Conservation (phyloP, 345 rosid species). For the Carallia pectinifolia region DNA sequence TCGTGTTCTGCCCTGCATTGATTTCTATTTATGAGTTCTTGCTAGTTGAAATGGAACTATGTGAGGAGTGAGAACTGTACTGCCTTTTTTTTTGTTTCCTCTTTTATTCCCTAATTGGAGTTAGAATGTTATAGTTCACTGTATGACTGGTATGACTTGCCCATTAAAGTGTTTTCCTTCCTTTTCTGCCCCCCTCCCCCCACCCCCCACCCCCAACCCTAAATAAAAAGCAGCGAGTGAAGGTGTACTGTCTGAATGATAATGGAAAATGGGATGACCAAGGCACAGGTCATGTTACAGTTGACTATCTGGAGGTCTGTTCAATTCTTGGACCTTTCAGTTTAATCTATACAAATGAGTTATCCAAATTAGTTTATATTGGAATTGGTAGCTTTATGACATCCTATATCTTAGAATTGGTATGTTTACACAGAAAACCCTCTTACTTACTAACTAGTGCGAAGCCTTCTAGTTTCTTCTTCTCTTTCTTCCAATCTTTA, state of each 20-base stretch:
- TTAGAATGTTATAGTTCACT: too few relatives aligned
- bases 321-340: slow-evolving; percentile 3
- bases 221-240: slow-evolving; percentile 70
- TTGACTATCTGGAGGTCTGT: slow-evolving; percentile 85
- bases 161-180: too few relatives aligned
- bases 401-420: slow-evolving; percentile 23
- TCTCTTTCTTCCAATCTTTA: too few relatives aligned
- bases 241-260: slow-evolving; percentile 66
- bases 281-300: slow-evolving; percentile 82
- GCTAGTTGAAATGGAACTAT: too few relatives aligned
- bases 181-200: too few relatives aligned
- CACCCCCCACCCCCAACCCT: too few relatives aligned
- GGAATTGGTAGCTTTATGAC: neutral
- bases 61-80: too few relatives aligned
- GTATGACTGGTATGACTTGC: too few relatives aligned
- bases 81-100: too few relatives aligned
- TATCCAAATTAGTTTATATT: neutral
- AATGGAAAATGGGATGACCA: slow-evolving; percentile 95
- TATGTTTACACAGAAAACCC: neutral
- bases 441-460: too few relatives aligned
- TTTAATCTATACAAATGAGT: neutral
- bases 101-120: too few relatives aligned
- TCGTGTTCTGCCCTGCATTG: neutral
- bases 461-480: too few relatives aligned
- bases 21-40: neutral